Evolutionary conservation across 495 filamentous ascomycete genomes (phyloP).

Genomic region (Hypoxylon fragiforme): DNA sequence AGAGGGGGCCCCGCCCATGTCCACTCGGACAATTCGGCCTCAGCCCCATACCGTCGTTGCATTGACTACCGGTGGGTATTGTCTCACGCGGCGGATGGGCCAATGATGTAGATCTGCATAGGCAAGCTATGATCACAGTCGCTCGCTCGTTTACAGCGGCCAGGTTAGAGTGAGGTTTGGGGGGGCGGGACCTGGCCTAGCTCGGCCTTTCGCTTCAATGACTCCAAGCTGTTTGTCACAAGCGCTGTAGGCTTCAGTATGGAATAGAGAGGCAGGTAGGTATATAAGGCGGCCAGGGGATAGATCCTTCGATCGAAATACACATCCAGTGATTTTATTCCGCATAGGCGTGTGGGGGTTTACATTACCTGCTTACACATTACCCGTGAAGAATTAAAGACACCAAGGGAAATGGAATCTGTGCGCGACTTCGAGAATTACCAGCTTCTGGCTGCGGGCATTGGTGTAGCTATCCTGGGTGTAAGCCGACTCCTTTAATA

Average conservation of each 20-base stretch:
- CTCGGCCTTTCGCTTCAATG: slow-evolving; percentile 15
- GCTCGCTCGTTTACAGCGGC: no score
- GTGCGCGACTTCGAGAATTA: slow-evolving; percentile 4
- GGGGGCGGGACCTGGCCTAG: not conserved
- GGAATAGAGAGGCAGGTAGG: not conserved
- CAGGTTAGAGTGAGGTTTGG: not conserved
- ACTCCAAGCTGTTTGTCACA: no score
- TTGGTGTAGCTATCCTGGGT: slow-evolving; percentile 5
- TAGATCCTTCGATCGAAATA: no score
- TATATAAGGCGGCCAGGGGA: not conserved
- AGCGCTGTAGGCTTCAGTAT: no score
- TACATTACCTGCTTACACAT: no score
- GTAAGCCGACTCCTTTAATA: no score
- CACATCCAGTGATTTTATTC: no score
- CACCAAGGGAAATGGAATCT: slow-evolving; percentile 5
- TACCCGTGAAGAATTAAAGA: not conserved
- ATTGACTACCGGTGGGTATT: no score
- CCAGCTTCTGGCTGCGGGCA: slow-evolving; percentile 2
- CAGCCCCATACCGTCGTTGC: not conserved
- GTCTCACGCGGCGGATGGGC: no score
- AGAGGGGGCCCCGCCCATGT: not conserved
- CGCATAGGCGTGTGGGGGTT: no score
- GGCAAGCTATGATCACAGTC: no score
- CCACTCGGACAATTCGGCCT: slow-evolving; percentile 12
- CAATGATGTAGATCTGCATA: slow-evolving; percentile 4